Base-by-base conservation (phyloP, 805 yeast genomes). In the Danielia reshetovae region DNA sequence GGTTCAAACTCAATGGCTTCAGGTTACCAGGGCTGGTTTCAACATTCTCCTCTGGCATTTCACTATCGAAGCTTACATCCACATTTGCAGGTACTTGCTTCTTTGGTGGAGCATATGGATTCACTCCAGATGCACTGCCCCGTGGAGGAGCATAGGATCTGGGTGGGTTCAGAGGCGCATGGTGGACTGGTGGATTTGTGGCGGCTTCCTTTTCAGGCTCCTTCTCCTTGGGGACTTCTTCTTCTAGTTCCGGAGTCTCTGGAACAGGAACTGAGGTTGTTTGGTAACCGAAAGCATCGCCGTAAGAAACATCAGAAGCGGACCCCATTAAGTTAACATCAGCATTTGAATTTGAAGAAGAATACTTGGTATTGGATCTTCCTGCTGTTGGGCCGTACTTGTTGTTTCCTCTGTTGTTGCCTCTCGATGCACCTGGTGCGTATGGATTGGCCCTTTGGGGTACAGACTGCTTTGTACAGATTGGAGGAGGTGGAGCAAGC, bases 61-160 rank as follows among this genome's bases (percentile, higher is more conserved):
- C 51, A 8, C 40, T 42, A 23, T 61, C 65, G 39, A 59, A 62
- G 27, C 65, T 58, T 17, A 55, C 59, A 32, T 62, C 68, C 12
- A 60, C 43, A 32, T 61, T 60, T 3, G 54, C 35, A 4, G 23
- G 18, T 16, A n/a, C 32, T 25, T 35, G 18, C 18, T 25, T 7
- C 9, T 19, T 19, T 7, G 35, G 12, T 9, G 35, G 22, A 3
- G 38, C 29, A 10, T 38, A 43, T 7, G 22, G 22, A 19, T 19
- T 19, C 9, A 7, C 22, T 7, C 22, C 9, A 7, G 22, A 9
- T 19, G 7, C 22, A 9, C 9, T 19, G 49, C 22, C 9, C 22
- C 22, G 22, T 2, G 54, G 39, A 9, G 63, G 62, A n/a, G n/a
- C n/a, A n/a, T n/a, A n/a, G n/a, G n/a, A n/a, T n/a, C n/a, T n/a